These are phyloP conservation scores for Piloderma croceum DNA, from an alignment of 768 basidiomycete genomes.

Conservation along the genomic window DNA sequence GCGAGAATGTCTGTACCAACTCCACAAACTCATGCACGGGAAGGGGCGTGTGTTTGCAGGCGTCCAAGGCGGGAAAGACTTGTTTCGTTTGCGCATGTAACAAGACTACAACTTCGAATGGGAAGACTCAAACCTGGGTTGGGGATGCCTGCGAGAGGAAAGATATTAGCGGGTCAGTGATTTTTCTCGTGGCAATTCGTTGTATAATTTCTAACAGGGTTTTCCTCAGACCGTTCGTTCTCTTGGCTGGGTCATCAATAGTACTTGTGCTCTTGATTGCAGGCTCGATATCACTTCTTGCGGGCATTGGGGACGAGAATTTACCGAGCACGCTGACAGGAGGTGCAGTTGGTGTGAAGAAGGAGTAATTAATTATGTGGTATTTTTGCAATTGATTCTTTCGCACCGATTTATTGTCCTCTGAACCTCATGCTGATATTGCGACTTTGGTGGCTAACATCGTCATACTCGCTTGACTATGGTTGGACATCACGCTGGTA, in stretches of 20 bases:
- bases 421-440: too few relatives aligned
- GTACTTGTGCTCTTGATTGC: slow-evolving; percentile 57
- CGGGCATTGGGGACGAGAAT: slow-evolving; percentile 51
- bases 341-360: slow-evolving; percentile 47
- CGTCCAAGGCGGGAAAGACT: slow-evolving; percentile 50
- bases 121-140: slow-evolving; percentile 66
- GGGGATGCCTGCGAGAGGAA: slow-evolving; percentile 72
- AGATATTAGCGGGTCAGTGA: slow-evolving; percentile 73
- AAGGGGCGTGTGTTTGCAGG: slow-evolving; percentile 58
- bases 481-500: too few relatives aligned
- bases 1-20: slow-evolving; percentile 50
- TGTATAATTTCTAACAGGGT: not conserved
- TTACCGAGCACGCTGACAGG: slow-evolving; percentile 74
- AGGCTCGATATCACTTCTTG: slow-evolving; percentile 65
- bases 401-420: too few relatives aligned
- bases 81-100: slow-evolving; percentile 46
- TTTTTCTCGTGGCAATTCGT: not conserved
- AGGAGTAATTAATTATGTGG: too few relatives aligned
- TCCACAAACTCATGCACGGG: slow-evolving; percentile 65
- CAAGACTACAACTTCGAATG: slow-evolving; percentile 44
- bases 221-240: slow-evolving; percentile 58
- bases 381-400: too few relatives aligned
- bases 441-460: too few relatives aligned
- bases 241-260: slow-evolving; percentile 64
- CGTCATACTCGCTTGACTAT: too few relatives aligned